Base-by-base conservation (phyloP, 2,329 filamentous ascomycete genomes). In the Xenoacremonium recifei region DNA sequence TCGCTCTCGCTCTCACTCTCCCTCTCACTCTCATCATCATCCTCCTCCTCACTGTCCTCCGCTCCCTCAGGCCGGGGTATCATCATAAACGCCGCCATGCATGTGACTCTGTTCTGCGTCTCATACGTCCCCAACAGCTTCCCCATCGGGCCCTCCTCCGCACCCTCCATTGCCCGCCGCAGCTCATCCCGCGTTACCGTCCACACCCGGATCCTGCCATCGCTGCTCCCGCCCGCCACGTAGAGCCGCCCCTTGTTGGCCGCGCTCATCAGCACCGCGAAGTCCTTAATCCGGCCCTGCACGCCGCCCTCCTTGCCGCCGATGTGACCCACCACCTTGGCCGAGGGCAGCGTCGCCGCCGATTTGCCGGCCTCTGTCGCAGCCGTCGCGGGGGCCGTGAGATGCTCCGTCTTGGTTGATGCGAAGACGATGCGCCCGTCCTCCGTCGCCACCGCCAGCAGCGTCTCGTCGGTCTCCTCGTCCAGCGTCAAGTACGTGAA, bases 41-140 rank as follows among this genome's bases (percentile, higher is more conserved):
- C 66, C 50, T 76, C 72, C 35, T 71, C 70, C 42, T 80, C 80
- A 57, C 74, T 79, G 15, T 79, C 80, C 54, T 81, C 81, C 33
- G 73, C 71, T 17, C 76, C 77, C 30, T 82, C 80, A 13, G 80
- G 77, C 35, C 76, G 72, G 54, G 82, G 77, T 64, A 87, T 78
- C 89, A 97, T 95, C 49, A 88, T 72, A 69, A 95, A 97, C 17
- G 85, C 85, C 55, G 82, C 83, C 57, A 97, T 61, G 62, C 93
- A 97, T 27, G 91, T 97, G 53, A 97, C 90, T 42, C 93, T 76
- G 62, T 92, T 91, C 34, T 85, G 83, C 17, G 91, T 96, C 65
- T 91, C 85, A 58, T 93, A 93, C 21, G 79, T 82, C 13, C 84
- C 89, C 33, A 96, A 62, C 41, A 95, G 62, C 50, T 69, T 76